Evolutionary conservation across 805 yeast species (phyloP).

Genomic region (Saitoella complicata): DNA sequence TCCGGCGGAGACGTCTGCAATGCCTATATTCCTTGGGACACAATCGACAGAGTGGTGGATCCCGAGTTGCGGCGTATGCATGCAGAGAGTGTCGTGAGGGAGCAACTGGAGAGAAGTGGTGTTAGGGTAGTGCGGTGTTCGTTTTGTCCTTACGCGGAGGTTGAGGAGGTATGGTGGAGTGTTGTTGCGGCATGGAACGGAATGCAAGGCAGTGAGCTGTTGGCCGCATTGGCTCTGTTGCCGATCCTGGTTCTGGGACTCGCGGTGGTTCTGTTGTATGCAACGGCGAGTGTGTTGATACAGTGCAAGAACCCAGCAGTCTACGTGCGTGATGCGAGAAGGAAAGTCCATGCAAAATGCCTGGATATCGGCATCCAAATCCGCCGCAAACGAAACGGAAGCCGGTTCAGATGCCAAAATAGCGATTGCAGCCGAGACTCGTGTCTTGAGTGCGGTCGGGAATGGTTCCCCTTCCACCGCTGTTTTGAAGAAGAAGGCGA

Average conservation of each 20-base stretch:
- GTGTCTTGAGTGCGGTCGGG: conserved; percentile 11
- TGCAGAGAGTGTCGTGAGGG: conserved; percentile 8
- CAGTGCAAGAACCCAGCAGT: too few species aligned
- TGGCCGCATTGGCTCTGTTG: too few species aligned
- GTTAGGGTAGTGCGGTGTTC: conserved; percentile 9
- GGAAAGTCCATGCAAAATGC: too few species aligned
- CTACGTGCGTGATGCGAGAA: too few species aligned
- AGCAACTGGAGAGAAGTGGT: conserved; percentile 5
- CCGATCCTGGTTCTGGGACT: too few species aligned
- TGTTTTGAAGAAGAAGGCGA: conserved; percentile 12
- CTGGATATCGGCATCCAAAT: too few species aligned
- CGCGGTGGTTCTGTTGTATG: too few species aligned
- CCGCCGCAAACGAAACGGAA: conserved; percentile 7
- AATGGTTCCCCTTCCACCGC: conserved; percentile 11
- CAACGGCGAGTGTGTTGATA: too few species aligned
- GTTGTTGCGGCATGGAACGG: too few species aligned
- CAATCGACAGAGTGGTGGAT: conserved; percentile 6
- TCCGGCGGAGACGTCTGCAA: conserved; percentile 7
- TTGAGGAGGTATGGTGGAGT: not conserved
- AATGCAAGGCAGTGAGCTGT: too few species aligned
- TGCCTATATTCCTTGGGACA: conserved; percentile 4
- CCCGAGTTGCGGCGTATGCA: conserved; percentile 5
- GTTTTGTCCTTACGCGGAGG: conserved; percentile 11
- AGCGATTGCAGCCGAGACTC: conserved; percentile 8
- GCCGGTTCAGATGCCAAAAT: conserved; percentile 8